Percentiles rank a stretch among this genome's conserved stretches.
Conservation (phyloP, 345 rosid genomes). For the Acer negundo region DNA sequence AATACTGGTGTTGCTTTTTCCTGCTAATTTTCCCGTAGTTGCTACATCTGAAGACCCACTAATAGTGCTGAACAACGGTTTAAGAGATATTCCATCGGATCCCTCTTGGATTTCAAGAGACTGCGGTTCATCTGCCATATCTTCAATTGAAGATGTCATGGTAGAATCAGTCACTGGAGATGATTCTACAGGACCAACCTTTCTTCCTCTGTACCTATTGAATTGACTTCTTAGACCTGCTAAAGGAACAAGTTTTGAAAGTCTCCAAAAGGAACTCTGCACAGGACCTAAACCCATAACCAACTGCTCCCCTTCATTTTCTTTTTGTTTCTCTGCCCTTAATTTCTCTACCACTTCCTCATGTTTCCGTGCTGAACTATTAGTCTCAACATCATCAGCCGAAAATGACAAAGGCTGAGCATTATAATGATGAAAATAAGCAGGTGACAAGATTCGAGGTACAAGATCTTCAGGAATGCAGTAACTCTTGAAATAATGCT, state of each 20-base stretch:
- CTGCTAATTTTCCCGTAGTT: slow-evolving; percentile 39
- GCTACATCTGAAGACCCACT: slow-evolving; percentile 36
- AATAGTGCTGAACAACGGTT: slow-evolving; percentile 57
- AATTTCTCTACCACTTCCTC: slow-evolving; percentile 43
- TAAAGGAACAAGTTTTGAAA: slow-evolving; percentile 85
- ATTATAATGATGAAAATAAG: slow-evolving; percentile 94
- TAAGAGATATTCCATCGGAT: slow-evolving; percentile 89
- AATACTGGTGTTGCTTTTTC: slow-evolving; percentile 34
- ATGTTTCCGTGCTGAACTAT: slow-evolving; percentile 36
- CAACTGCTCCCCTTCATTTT: slow-evolving; percentile 62
- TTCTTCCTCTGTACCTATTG: slow-evolving; percentile 58
- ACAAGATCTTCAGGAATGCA: slow-evolving; percentile 98
- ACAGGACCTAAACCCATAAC: slow-evolving; percentile 96
- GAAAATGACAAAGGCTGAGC: slow-evolving; percentile 53
- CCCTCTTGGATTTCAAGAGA: slow-evolving; percentile 97
- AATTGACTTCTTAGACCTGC: slow-evolving; percentile 68
- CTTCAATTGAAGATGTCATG: slow-evolving; percentile 49
- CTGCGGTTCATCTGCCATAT: slow-evolving; percentile 67
- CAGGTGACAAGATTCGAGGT: slow-evolving; percentile 93
- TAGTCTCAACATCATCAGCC: slow-evolving; percentile 51
- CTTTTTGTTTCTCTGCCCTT: slow-evolving; percentile 49
- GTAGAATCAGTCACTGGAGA: slow-evolving; percentile 44
- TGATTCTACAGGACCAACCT: slow-evolving; percentile 44
- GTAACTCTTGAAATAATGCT: slow-evolving; percentile 87
- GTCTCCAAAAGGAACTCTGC: slow-evolving; percentile 92